phyloP scores from a whole-genome alignment of 345 rosid species.

The Moricandia moricandioides region DNA sequence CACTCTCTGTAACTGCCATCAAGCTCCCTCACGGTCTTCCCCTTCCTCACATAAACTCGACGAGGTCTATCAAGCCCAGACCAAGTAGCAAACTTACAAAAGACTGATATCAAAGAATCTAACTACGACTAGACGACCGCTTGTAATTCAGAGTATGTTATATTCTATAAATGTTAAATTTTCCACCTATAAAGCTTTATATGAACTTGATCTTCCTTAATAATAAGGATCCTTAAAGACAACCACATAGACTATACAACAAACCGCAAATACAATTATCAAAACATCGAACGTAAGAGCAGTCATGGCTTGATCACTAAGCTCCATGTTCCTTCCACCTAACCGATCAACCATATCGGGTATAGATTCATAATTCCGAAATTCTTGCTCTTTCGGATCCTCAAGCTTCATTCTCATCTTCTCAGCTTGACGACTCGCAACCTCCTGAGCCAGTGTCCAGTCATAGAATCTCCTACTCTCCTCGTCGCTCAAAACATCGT shows the following conservation, averaged over 20 bases:
- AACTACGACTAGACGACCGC: background rate
- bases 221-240: constrained; percentile 68
- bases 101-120: too few species aligned
- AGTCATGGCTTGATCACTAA: constrained; percentile 77
- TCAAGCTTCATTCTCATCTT: constrained; percentile 66
- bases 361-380: constrained; percentile 44
- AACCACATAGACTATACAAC: constrained; percentile 57
- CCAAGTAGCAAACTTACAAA: too few species aligned
- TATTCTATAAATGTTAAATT: background rate
- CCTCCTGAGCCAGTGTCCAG: constrained; percentile 92
- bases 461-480: constrained; percentile 79
- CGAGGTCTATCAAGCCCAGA: too few species aligned
- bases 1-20: too few species aligned
- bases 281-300: constrained; percentile 75
- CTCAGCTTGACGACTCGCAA: constrained; percentile 77
- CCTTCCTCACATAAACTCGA: too few species aligned
- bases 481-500: constrained; percentile 56
- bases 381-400: constrained; percentile 65
- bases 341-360: constrained; percentile 88
- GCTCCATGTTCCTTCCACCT: constrained; percentile 72
- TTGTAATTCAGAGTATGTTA: background rate
- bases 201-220: constrained; percentile 12
- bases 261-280: constrained; percentile 52
- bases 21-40: too few species aligned
- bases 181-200: background rate